Evolutionary conservation across 73 alveolate genomes (phyloP).

Genomic region (Blepharisma stoltei): DNA sequence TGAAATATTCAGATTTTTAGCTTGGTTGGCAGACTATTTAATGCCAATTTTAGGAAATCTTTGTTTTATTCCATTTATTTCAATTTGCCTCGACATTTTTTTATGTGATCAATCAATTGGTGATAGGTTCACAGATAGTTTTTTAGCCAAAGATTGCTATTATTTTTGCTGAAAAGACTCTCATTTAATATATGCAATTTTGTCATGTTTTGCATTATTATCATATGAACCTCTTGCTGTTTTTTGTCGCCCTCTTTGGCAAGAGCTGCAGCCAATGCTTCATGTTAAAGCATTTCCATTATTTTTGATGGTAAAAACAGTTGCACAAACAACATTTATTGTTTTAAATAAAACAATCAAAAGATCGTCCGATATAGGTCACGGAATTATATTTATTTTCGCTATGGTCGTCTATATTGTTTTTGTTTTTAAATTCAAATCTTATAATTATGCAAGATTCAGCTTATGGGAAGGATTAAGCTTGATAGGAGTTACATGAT

Average conservation of each 20-base stretch:
- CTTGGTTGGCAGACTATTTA: not conserved
- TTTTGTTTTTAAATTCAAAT: not conserved
- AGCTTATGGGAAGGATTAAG: constrained; percentile 22
- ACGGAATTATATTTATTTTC: not conserved
- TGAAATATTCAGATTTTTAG: not conserved
- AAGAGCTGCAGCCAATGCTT: not conserved
- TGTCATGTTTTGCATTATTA: not conserved
- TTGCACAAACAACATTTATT: not conserved
- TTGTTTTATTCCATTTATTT: constrained; percentile 11
- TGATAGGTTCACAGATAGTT: not conserved
- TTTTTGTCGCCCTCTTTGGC: not conserved
- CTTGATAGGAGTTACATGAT: not conserved
- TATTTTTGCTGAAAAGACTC: not conserved
- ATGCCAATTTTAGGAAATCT: not conserved
- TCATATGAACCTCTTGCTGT: not conserved
- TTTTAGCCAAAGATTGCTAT: not conserved
- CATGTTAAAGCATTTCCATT: not conserved
- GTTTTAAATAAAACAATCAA: not conserved
- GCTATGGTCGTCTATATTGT: not conserved
- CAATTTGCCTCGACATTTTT: not conserved
- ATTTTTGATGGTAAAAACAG: not conserved
- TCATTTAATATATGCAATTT: not conserved
- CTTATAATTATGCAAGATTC: constrained; percentile 14
- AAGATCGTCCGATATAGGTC: not conserved
- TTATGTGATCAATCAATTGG: constrained; percentile 2